Base-by-base conservation (phyloP, 73 alveolate species). In the Uronychia setigera region DNA sequence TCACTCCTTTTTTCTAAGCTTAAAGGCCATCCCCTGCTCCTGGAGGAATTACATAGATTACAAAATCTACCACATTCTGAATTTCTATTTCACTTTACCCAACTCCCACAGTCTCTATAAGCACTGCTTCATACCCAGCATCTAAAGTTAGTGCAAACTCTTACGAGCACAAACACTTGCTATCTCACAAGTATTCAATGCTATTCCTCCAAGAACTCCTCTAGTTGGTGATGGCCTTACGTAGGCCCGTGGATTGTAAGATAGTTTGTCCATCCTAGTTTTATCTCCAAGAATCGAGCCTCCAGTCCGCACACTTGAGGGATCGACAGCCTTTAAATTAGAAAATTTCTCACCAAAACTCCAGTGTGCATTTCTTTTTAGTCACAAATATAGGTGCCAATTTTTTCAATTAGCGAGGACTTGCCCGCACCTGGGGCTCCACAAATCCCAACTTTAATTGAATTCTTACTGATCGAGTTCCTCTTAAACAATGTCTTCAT, bases 401-500 rank as follows among this genome's bases (percentile, higher is more conserved):
- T 31, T 77, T 88, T 83, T 59, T 93, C 97, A 1, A 93, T 93
- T 26, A 91, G 82, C 1, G 96, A 86, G 9, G 94, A 85, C 76
- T 93, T 93, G n/a, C 97, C 97, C 0, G 96, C 93, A 14, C 97
- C 97, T 0, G 97, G 97, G 0, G 97, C 74, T 26, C 97, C 97
- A 87, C 97, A 93, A 32, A 93, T 77, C 0, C 97, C 97, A 29
- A 93, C 78, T 30, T 96, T 74, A 26, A 93, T 58, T 31, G 93
- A 81, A 81, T 59, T 80, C 76, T 35, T 28, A 33, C 88, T 33
- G 29, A 33, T 80, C 78, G 74, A 77, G n/a, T 78, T 57, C 75
- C 78, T 26, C 31, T 59, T 59, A 46, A 86, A 81, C 30, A 91
- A 74, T 31, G 74, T 80, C 26, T 81, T 34, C 90, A 93, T 80